A percentile compares a stretch with the other conserved stretches of the same genome.
Evolutionary conservation across 495 filamentous ascomycete species (phyloP).

Genomic region (Extremus antarcticus): DNA sequence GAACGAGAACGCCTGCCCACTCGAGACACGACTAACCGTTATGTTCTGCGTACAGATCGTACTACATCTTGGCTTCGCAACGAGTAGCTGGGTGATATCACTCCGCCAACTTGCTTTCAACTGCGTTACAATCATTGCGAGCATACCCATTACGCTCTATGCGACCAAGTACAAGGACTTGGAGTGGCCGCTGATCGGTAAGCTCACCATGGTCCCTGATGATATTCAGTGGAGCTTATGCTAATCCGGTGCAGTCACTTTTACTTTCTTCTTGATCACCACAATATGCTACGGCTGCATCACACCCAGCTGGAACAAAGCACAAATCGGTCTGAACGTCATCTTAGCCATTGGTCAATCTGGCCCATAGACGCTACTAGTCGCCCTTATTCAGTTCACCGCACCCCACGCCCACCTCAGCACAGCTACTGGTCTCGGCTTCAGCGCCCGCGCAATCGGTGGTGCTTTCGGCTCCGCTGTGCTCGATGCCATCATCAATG

Average conservation of each 20-base stretch:
- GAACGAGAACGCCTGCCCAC: too few relatives aligned
- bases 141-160: constrained; percentile 37
- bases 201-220: too few relatives aligned
- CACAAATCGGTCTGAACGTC: constrained; percentile 40
- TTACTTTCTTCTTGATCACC: constrained; percentile 38
- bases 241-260: constrained; percentile 31
- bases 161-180: constrained; percentile 42
- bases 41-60: too few relatives aligned
- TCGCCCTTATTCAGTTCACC: constrained; percentile 43
- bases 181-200: constrained; percentile 34
- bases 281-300: constrained; percentile 41
- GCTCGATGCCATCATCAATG: constrained; percentile 44
- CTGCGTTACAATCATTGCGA: constrained; percentile 13
- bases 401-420: constrained; percentile 44
- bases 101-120: constrained; percentile 39
- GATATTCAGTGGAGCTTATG: too few relatives aligned
- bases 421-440: constrained; percentile 44
- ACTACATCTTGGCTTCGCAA: constrained; percentile 44
- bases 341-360: constrained; percentile 41
- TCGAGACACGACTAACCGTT: too few relatives aligned
- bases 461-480: constrained; percentile 46
- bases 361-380: constrained; percentile 40
- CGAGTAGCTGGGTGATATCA: constrained; percentile 33
- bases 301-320: constrained; percentile 35
- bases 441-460: constrained; percentile 44